Evolutionary conservation across 306 rosid species (phyloP), one percentile per base, ranked within the genome.

Genomic region (Oxytropis ochrocephala): DNA sequence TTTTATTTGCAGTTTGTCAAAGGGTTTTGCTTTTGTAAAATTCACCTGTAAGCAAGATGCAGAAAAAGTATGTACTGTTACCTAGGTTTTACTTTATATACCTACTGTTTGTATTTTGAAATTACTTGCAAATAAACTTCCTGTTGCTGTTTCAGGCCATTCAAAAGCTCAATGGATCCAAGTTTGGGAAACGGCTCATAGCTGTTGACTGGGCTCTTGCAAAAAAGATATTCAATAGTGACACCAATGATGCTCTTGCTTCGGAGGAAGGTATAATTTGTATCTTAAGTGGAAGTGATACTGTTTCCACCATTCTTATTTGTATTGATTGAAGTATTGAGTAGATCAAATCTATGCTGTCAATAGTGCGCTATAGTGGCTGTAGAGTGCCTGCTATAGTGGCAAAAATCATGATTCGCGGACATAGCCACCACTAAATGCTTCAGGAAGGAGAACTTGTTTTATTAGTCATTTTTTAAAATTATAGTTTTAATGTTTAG

Each of bases 141-240:
- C 67, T 35, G 5, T 33, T 71, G 39, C 50, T 59, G 76, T 68
- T 52, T 77, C 80, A 94, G 99, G 99, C 97, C 57, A 87, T 94
- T 80, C 55, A 80, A 77, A 87, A 72, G 75, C 86, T 88, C 75
- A 94, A 94, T 77, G 99, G 99, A 52, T 83, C 80, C 18, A 82
- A 35, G 65, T 79, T 94, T 74, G 79, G 72, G 41, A 91, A 86
- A 73, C 92, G 99, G 67, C 76, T 84, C 44, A 83, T 94, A 74
- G 97, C 99, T 78, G 99, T 94, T 82, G 99, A 94, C 65, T 94
- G 95, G 96, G 96, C 97, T 74, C 82, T 94, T 78, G 74, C 99
- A 4, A 91, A 94, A 90, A 85, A 89, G 82, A 51, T 91, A 66
- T 94, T 87, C 79, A 84, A 73, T 41, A 79, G 80, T 62, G 86